Base-by-base conservation (phyloP, 2,329 filamentous ascomycete genomes). In the Pyricularia pennisetigena region DNA sequence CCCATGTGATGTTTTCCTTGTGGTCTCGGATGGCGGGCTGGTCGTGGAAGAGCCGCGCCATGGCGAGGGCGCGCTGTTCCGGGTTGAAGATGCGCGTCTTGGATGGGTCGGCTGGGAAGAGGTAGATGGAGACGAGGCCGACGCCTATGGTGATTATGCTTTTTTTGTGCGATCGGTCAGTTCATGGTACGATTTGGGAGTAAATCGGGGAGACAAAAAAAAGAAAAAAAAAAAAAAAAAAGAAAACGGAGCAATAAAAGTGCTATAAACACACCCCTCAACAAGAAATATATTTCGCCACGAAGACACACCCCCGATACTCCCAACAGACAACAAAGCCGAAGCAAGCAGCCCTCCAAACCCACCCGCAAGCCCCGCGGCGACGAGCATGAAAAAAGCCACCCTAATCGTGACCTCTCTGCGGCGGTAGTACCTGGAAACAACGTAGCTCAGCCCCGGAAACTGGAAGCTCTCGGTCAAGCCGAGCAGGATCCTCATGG, bases 21-120 rank as follows among this genome's bases (percentile, higher is more conserved):
- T 72, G 71, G 29, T 72, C 70, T 1, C 72, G 59, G 69, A 74
- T 74, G 8, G 71, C 73, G 0, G 73, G 73, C 65, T 74, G 73
- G 26, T 74, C 73, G 41, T 72, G 71, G 68, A 68, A 66, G n/a
- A 68, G 54, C 2, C 68, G 68, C 14, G 68, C 68, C 68, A 68
- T 68, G 23, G 68, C 68, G 10, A 68, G 68, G 7, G 32, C 68
- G 30, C 68, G 68, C 68, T 68, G 64, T 54, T 66, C 64, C 10
- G 65, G 49, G 54, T 41, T 66, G 64, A 68, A 72, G 61, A 71
- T 71, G 23, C 71, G 71, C 26, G 71, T 72, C 30, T 69, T 68
- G 63, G 71, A 72, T 2, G 71, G 71, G 62, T 72, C 71, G 12
- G 70, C 69, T 0, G 71, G 71, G 57, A 72, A 72, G 14, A 71